Evolutionary conservation across 192 early-diverging fungal genomes (phyloP).

Genomic region (Phlyctochytrium planicorne): DNA sequence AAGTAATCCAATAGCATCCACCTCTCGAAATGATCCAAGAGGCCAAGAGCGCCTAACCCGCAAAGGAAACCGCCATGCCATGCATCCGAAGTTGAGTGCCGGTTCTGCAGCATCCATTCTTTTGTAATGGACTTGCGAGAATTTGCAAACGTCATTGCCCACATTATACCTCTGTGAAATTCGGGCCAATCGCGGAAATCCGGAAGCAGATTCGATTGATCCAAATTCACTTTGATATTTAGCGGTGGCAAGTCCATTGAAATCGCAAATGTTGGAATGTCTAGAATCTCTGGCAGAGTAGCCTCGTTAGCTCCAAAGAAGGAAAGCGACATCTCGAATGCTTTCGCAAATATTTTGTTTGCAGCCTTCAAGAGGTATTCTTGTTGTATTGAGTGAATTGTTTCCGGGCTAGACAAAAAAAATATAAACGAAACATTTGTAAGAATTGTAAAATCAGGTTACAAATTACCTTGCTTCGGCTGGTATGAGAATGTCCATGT

Average conservation of each 20-base stretch:
- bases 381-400: too few species aligned
- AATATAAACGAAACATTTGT: too few species aligned
- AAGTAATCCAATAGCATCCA: slow-evolving; percentile 69
- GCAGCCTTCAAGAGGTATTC: too few species aligned
- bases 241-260: slow-evolving; percentile 66
- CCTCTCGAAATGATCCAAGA: slow-evolving; percentile 62
- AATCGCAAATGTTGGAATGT: slow-evolving; percentile 56
- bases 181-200: slow-evolving; percentile 71
- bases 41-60: slow-evolving; percentile 78
- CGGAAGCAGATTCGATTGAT: slow-evolving; percentile 36
- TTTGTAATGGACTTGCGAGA: slow-evolving; percentile 55
- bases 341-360: too few species aligned
- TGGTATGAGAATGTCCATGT: too few species aligned
- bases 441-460: too few species aligned
- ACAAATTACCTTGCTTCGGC: too few species aligned
- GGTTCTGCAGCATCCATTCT: slow-evolving; percentile 82
- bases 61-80: slow-evolving; percentile 63
- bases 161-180: slow-evolving; percentile 87
- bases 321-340: too few species aligned
- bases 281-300: slow-evolving; percentile 55
- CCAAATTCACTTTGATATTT: slow-evolving; percentile 54
- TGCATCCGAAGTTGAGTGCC: slow-evolving; percentile 29
- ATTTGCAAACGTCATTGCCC: slow-evolving; percentile 66
- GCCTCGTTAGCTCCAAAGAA: too few species aligned
- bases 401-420: too few species aligned